Evolutionary conservation across 2,329 filamentous ascomycete species (phyloP).

Genomic region (Exophiala sp.): DNA sequence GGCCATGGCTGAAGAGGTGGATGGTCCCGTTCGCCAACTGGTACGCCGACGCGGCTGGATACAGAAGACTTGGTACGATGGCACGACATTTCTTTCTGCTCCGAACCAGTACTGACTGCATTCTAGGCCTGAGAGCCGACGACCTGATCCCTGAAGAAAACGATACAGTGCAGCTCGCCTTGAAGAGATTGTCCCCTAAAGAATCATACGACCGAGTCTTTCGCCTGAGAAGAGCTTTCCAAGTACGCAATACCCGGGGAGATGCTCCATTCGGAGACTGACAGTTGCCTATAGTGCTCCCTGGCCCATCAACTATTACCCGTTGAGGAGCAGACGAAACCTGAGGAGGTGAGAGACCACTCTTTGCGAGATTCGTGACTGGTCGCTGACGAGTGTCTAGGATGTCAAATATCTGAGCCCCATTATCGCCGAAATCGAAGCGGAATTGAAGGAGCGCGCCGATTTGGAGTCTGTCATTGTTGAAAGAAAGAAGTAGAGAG

Average conservation of each 20-base stretch:
- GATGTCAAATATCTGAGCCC: constrained; percentile 61
- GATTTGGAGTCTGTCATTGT: constrained; percentile 64
- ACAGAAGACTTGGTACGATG: constrained; percentile 87
- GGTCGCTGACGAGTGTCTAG: constrained; percentile 39
- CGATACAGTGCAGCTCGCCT: constrained; percentile 75
- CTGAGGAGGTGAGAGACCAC: constrained; percentile 53
- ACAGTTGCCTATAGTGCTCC: constrained; percentile 50
- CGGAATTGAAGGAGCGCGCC: constrained; percentile 59
- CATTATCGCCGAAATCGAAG: constrained; percentile 64
- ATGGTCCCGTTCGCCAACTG: constrained; percentile 77
- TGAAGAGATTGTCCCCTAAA: constrained; percentile 84
- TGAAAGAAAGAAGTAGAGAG: constrained; percentile 12
- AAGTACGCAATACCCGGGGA: constrained; percentile 50
- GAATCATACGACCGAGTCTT: constrained; percentile 95
- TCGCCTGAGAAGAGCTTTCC: constrained; percentile 91
- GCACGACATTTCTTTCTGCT: constrained; percentile 40
- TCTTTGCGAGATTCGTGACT: constrained; percentile 4
- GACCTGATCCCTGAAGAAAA: constrained; percentile 92
- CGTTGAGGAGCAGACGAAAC: constrained; percentile 60
- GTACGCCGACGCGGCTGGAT: constrained; percentile 85
- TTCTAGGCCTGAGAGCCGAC: constrained; percentile 62
- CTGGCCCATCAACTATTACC: constrained; percentile 61
- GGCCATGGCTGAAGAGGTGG: constrained; percentile 76
- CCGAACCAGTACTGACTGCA: constrained; percentile 9
- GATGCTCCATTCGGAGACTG: background rate